Evolutionary conservation across 441 rosid species (phyloP).

Genomic region (Eutrema salsugineum): DNA sequence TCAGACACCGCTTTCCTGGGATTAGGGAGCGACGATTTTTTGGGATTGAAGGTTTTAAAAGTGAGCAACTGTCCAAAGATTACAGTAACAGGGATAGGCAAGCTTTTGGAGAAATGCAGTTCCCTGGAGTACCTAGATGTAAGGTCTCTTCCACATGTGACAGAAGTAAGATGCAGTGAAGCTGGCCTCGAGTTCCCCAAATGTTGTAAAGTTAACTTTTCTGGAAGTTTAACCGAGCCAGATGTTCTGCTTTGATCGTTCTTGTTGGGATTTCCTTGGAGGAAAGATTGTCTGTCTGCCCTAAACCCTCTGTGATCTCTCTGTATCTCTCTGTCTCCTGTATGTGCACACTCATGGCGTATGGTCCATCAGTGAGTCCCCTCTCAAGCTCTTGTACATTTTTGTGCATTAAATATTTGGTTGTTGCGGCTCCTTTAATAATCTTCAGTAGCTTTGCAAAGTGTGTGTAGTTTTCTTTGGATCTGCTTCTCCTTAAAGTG

Average conservation of each 20-base stretch:
- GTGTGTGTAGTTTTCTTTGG: constrained; percentile 17
- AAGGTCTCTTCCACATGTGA: constrained; percentile 76
- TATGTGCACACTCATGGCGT: constrained; percentile 14
- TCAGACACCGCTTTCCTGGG: constrained; percentile 64
- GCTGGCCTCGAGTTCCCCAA: constrained; percentile 73
- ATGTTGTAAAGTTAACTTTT: constrained; percentile 75
- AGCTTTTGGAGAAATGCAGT: constrained; percentile 65
- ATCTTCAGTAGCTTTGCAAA: constrained; percentile 14
- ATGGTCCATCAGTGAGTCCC: constrained; percentile 12
- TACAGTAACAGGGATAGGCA: constrained; percentile 58
- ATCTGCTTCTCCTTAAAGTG: constrained; percentile 8
- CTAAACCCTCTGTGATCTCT: neutral
- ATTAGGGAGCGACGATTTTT: constrained; percentile 37
- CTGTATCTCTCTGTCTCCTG: neutral
- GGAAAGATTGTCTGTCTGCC: neutral
- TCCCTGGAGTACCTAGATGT: constrained; percentile 77
- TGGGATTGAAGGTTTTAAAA: constrained; percentile 67
- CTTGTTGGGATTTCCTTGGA: neutral
- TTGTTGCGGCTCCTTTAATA: constrained; percentile 5
- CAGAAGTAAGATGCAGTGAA: constrained; percentile 71
- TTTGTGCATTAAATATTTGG: constrained; percentile 18
- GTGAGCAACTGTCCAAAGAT: constrained; percentile 73
- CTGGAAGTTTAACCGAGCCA: constrained; percentile 68
- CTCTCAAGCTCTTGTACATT: constrained; percentile 32
- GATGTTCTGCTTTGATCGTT: constrained; percentile 45